These are phyloP conservation scores for Arxiozyma slooffiae DNA, from an alignment of 1,139 yeast species.

Conservation along the genomic window DNA sequence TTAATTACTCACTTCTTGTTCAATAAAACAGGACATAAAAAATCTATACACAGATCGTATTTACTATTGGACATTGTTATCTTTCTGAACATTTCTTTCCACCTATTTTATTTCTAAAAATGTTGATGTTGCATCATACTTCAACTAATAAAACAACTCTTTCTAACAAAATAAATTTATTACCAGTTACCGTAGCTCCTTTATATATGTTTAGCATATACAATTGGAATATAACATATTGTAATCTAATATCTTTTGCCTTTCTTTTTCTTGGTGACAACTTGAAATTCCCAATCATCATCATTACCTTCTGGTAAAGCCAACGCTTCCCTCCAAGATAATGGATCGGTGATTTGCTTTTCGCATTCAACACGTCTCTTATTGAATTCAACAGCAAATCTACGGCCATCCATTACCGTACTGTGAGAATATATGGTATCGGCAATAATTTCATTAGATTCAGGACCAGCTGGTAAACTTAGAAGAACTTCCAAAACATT, in stretches of 20 bases:
- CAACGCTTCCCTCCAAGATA: constrained; percentile 62
- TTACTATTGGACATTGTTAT: background rate
- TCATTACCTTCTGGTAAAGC: constrained; percentile 43
- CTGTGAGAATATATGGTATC: constrained; percentile 89
- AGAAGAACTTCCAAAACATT: constrained; percentile 74
- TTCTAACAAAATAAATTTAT: no score
- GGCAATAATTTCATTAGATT: constrained; percentile 75
- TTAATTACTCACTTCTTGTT: background rate
- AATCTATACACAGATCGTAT: background rate
- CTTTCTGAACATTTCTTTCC: background rate
- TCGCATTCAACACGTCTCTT: constrained; percentile 70
- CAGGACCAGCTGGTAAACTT: constrained; percentile 64
- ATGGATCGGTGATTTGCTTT: constrained; percentile 45
- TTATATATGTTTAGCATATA: no score
- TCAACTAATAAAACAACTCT: no score
- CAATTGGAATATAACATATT: no score
- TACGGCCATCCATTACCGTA: constrained; percentile 87
- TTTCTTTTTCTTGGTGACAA: constrained; percentile 61
- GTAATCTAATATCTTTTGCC: constrained; percentile 31
- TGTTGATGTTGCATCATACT: background rate
- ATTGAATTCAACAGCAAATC: constrained; percentile 84
- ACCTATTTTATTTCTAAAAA: background rate
- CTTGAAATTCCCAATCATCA: constrained; percentile 79
- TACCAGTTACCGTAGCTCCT: no score
- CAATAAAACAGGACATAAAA: background rate